Evolutionary conservation across 2,329 filamentous ascomycete genomes (phyloP).

Genomic region (Claviceps cyperi): DNA sequence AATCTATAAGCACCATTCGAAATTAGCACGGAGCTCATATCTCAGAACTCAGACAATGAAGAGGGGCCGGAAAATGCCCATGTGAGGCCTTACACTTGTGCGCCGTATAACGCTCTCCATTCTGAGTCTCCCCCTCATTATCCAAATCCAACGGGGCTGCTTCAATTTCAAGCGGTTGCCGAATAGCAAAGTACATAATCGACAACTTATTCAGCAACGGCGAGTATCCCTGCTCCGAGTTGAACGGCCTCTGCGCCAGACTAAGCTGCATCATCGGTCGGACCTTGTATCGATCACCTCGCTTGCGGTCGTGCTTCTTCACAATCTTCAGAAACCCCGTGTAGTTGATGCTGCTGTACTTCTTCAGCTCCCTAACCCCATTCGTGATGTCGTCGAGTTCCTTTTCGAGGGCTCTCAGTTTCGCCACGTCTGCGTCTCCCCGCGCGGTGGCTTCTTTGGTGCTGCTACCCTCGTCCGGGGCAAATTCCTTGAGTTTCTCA

Average conservation of each 20-base stretch:
- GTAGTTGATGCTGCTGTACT: constrained; percentile 92
- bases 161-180: constrained; percentile 61
- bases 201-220: constrained; percentile 82
- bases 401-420: constrained; percentile 55
- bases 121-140: constrained; percentile 40
- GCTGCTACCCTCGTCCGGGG: constrained; percentile 31
- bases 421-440: constrained; percentile 32
- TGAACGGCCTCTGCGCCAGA: constrained; percentile 79
- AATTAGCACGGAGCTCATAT: not conserved
- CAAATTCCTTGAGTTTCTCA: constrained; percentile 66
- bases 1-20: constrained; percentile 39
- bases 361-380: constrained; percentile 85
- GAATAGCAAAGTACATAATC: constrained; percentile 88
- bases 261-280: constrained; percentile 84
- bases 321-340: constrained; percentile 95
- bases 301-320: constrained; percentile 96
- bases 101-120: constrained; percentile 63
- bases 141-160: constrained; percentile 30
- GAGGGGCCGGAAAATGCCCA: too few species aligned
- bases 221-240: constrained; percentile 79
- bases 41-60: not conserved
- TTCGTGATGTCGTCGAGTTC: constrained; percentile 82
- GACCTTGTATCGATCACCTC: constrained; percentile 74
- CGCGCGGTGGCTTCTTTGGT: constrained; percentile 13
- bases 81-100: constrained; percentile 55